Evolutionary conservation across 2,329 filamentous ascomycete genomes (phyloP), one percentile per base, ranked within the genome.

Genomic region (Fusarium papillatum): DNA sequence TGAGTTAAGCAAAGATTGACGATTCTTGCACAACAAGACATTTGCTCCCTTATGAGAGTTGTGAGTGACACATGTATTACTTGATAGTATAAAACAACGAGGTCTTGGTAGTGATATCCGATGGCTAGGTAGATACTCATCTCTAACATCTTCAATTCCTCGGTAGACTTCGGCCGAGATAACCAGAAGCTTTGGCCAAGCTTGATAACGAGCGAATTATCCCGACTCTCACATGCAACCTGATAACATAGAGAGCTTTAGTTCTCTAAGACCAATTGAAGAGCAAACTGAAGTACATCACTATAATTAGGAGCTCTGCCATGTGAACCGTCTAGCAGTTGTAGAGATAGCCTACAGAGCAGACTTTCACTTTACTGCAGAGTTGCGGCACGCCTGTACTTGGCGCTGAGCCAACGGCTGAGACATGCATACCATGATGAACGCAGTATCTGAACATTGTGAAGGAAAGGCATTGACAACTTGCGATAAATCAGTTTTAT

Each of bases 1-100:
- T 77, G 62, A 61, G 76, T 69, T 78, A 72, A 75, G 67, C 65
- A 17, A 73, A 78, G 64, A 66, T 69, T 74, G 71, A 71, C 65
- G 64, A 73, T 76, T 70, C 66, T 64, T 65, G 62, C 38, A 66
- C 19, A 67, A 65, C 19, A 62, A 34, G 16, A 66, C 43, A 29
- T 31, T 50, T 50, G 57, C 46, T 62, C 60, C 19, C 10, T 26
- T 34, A 3, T 22, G 31, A 36, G 39, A 50, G n/a, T n/a, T n/a
- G n/a, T n/a, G n/a, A n/a, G n/a, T n/a, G n/a, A n/a, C n/a, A n/a
- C n/a, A n/a, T n/a, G n/a, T n/a, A n/a, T n/a, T n/a, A n/a, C n/a
- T n/a, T n/a, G n/a, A n/a, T n/a, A n/a, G n/a, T n/a, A n/a, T n/a
- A n/a, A n/a, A n/a, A n/a, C n/a, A n/a, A n/a, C n/a, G n/a, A n/a